Conservation (phyloP, 495 filamentous ascomycete species). For the Hypoxylon perforatum region DNA sequence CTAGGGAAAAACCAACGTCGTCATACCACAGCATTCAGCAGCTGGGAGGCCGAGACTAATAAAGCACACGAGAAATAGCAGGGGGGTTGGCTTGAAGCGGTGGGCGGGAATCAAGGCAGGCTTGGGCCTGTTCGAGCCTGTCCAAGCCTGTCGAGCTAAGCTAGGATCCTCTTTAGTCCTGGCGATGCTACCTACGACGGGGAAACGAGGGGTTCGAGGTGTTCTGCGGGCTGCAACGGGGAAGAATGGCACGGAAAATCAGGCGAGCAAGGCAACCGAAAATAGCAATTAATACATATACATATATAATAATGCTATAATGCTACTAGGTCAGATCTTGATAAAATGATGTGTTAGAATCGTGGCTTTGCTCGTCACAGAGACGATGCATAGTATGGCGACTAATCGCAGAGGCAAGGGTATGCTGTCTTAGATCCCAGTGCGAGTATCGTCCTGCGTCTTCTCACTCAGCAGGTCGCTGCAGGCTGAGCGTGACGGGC, state of each 20-base stretch:
- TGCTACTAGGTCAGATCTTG: background rate
- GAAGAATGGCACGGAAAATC: conserved; percentile 37
- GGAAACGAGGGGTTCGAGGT: conserved; percentile 15
- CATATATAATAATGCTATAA: background rate
- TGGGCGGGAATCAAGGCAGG: conserved; percentile 44
- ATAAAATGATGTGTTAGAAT: conserved; percentile 17
- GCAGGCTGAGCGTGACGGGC: conserved; percentile 41
- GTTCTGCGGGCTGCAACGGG: conserved; percentile 27
- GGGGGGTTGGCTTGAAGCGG: conserved; percentile 41
- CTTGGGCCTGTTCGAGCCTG: conserved; percentile 30
- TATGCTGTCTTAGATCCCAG: background rate
- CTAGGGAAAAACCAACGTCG: conserved; percentile 55
- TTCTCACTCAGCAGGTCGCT: conserved; percentile 38
- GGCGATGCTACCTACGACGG: conserved; percentile 34
- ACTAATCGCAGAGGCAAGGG: conserved; percentile 3
- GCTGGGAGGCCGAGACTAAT: conserved; percentile 37
- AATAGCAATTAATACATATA: conserved; percentile 9
- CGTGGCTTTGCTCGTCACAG: conserved; percentile 30
- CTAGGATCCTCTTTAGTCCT: conserved; percentile 32
- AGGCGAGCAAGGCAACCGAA: conserved; percentile 14
- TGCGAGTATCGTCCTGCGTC: no score
- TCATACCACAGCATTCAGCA: conserved; percentile 54
- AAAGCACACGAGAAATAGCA: conserved; percentile 32
- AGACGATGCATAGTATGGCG: background rate
- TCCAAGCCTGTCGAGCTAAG: conserved; percentile 26